Evolutionary conservation across 768 basidiomycete genomes (phyloP), one percentile per base, ranked within the genome.

Genomic region (Tephrocybe sp.): DNA sequence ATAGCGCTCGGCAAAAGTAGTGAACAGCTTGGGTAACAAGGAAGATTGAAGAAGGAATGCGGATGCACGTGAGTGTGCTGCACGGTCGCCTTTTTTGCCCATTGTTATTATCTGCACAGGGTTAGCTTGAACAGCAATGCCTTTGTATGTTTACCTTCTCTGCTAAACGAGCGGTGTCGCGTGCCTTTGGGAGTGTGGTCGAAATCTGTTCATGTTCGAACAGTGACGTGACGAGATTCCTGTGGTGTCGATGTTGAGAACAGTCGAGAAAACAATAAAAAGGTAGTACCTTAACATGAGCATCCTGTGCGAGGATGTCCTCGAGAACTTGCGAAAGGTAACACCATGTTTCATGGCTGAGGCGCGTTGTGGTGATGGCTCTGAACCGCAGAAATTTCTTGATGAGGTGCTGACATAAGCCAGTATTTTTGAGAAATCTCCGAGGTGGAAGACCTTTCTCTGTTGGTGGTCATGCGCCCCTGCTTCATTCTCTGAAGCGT

Each of bases 181-280:
- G 87, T 2, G 97, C 97, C 68, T 98, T 98, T 26, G 96, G 87
- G 13, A 98, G 71, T 0, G 97, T 99, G 5, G 97, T 98, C 67
- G 89, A 87, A 64, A 99, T 92, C 64, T 92, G 89, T 62, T 97
- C 92, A 69, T 98, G 93, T 63, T 98, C 84, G 49, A 99, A 80
- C 27, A 98, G 78, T 4, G 93, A 94, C 21, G 93, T 90, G 54
- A 99, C 95, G 44, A 99, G 73, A 69, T 98, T 98, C 53, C 94
- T 96, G 61, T 4, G 30, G 26, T 42, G 44, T 62, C 47, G 43
- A 44, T 46, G 18, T 54, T 50, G 41, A 39, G 30, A 44, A 19
- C 27, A 15, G 12, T 16, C 21, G 49, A 12, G 41, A 19, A 21
- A 13, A 25, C 18, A 24, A 18, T 4, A 9, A 13, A 30, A 15